A percentile compares a stretch with the other conserved stretches of the same genome.
Evolutionary conservation across 805 yeast genomes (phyloP).

Genomic region (Starmerella bombicola): DNA sequence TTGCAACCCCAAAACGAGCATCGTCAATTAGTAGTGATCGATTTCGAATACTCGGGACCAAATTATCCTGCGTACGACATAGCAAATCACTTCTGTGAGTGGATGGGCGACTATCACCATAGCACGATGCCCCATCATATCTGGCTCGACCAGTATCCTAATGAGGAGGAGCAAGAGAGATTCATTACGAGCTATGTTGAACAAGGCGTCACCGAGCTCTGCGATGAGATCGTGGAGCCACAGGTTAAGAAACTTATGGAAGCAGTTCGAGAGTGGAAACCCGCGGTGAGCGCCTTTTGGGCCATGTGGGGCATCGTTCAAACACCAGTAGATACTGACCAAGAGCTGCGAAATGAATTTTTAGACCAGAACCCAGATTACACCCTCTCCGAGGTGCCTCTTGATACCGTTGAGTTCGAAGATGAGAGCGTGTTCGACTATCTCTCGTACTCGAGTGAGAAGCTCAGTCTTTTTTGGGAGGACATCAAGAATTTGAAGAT

Average conservation of each 20-base stretch:
- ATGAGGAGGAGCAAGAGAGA: slow-evolving; percentile 51
- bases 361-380: slow-evolving; percentile 33
- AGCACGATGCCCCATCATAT: slow-evolving; percentile 44
- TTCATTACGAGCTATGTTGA: slow-evolving; percentile 69
- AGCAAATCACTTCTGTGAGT: slow-evolving; percentile 86
- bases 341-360: slow-evolving; percentile 33
- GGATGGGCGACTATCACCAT: slow-evolving; percentile 90
- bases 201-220: slow-evolving; percentile 28
- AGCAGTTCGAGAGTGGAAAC: slow-evolving; percentile 66
- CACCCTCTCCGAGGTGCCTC: slow-evolving; percentile 22
- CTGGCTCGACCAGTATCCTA: slow-evolving; percentile 51
- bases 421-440: slow-evolving; percentile 49
- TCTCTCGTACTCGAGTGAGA: slow-evolving; percentile 59
- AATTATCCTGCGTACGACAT: slow-evolving; percentile 82
- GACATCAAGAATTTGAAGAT: too few relatives aligned
- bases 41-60: slow-evolving; percentile 90
- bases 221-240: slow-evolving; percentile 31
- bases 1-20: slow-evolving; percentile 41
- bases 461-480: slow-evolving; percentile 58
- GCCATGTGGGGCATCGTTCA: slow-evolving; percentile 85
- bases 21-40: slow-evolving; percentile 77
- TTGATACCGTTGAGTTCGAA: slow-evolving; percentile 1
- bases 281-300: slow-evolving; percentile 72
- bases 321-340: slow-evolving; percentile 39
- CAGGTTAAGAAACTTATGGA: slow-evolving; percentile 44